Conservation (phyloP, 192 early-diverging fungal genomes). For the Backusella australiensis region DNA sequence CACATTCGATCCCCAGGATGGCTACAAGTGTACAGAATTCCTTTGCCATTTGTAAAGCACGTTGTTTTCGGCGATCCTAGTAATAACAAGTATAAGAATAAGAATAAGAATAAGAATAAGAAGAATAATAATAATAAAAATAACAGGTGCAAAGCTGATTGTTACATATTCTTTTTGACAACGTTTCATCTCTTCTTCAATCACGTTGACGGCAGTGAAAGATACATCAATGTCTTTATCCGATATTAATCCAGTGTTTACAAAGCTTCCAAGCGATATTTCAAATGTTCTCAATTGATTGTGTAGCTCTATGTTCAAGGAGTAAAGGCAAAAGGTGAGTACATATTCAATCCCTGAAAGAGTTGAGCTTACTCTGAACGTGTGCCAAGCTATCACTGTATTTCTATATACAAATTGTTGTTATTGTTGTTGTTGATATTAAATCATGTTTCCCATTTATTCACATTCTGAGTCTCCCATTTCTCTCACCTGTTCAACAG, state of each 20-base stretch:
- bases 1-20: not conserved
- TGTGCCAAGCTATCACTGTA: not conserved
- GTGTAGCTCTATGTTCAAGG: slow-evolving; percentile 16
- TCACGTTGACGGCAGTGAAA: slow-evolving; percentile 3
- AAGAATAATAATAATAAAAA: too few relatives aligned
- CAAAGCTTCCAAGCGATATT: slow-evolving; percentile 15
- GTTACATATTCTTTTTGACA: slow-evolving; percentile 32
- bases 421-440: not conserved
- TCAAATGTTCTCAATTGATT: slow-evolving; percentile 12
- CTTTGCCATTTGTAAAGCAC: not conserved
- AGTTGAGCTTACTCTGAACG: not conserved
- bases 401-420: not conserved
- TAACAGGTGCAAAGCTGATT: too few relatives aligned
- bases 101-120: not conserved
- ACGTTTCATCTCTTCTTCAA: slow-evolving; percentile 31
- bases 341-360: too few relatives aligned
- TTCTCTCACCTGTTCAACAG: not conserved
- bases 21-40: not conserved
- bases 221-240: slow-evolving; percentile 26
- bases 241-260: slow-evolving; percentile 6
- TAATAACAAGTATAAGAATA: not conserved
- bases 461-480: too few relatives aligned
- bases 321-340: not conserved
- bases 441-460: too few relatives aligned
- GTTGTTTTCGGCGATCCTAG: not conserved